Evolutionary conservation across 345 rosid genomes (phyloP).

Genomic region (Viola odorata): DNA sequence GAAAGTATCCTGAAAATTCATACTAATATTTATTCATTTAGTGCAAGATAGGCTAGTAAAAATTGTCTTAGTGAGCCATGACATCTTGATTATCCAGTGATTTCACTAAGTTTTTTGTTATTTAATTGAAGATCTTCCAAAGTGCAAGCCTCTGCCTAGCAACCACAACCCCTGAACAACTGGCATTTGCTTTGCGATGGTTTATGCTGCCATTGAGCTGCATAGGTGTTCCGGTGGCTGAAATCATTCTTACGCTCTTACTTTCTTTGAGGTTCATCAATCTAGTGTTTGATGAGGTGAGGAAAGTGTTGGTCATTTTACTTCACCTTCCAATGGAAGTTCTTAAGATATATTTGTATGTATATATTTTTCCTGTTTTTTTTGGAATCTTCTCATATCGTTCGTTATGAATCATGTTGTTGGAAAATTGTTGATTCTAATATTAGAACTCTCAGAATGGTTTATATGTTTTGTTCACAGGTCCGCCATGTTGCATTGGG

Average conservation of each 20-base stretch:
- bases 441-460: too few species aligned
- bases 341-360: not conserved
- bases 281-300: conserved; percentile 89
- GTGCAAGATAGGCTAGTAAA: not conserved
- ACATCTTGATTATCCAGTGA: not conserved
- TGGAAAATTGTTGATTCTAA: not conserved
- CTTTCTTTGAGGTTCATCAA: conserved; percentile 86
- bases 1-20: not conserved
- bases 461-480: conserved; percentile 27
- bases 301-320: not conserved
- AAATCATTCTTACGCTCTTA: conserved; percentile 74
- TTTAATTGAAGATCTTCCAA: conserved; percentile 63
- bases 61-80: not conserved
- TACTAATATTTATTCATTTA: not conserved
- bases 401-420: not conserved
- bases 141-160: conserved; percentile 88
- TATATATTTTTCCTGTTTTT: not conserved
- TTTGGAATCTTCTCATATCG: not conserved
- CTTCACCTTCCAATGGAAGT: not conserved
- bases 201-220: conserved; percentile 65
- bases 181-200: conserved; percentile 83
- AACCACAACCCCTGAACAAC: conserved; percentile 91
- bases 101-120: conserved; percentile 16
- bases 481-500: conserved; percentile 82
- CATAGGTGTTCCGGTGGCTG: conserved; percentile 83